Evolutionary conservation across 1,139 yeast genomes (phyloP).

Genomic region (Yamadazyma dendronema): DNA sequence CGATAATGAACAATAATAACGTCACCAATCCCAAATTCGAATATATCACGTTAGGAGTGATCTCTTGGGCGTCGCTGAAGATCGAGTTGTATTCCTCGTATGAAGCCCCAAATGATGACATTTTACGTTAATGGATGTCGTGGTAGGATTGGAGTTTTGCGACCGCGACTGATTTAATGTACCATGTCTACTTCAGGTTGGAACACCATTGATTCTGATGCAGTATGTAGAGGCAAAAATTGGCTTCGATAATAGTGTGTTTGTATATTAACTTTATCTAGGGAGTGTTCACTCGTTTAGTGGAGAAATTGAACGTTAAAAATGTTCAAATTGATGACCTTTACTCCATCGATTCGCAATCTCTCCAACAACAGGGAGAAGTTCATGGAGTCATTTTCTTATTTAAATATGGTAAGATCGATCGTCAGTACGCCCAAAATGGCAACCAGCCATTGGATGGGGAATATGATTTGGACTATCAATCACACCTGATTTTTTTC

Average conservation of each 20-base stretch:
- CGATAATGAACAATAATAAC: conserved; percentile 24
- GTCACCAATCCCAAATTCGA: conserved; percentile 19
- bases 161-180: too few species aligned
- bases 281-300: conserved; percentile 70
- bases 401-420: conserved; percentile 55
- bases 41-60: conserved; percentile 18
- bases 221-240: conserved; percentile 43
- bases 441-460: conserved; percentile 44
- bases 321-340: conserved; percentile 62
- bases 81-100: conserved; percentile 29
- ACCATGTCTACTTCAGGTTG: conserved; percentile 39
- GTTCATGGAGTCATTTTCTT: conserved; percentile 62
- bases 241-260: too few species aligned
- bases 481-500: conserved; percentile 46
- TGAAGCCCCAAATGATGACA: conserved; percentile 28
- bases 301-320: conserved; percentile 55
- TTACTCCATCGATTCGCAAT: conserved; percentile 50
- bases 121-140: not conserved
- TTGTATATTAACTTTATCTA: conserved; percentile 17
- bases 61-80: conserved; percentile 26
- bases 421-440: conserved; percentile 26
- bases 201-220: conserved; percentile 74
- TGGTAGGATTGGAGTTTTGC: not conserved
- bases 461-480: conserved; percentile 39
- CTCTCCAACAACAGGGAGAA: conserved; percentile 40